Evolutionary conservation across 169 alveolate genomes (phyloP).

Genomic region (Plasmodium ovale): DNA sequence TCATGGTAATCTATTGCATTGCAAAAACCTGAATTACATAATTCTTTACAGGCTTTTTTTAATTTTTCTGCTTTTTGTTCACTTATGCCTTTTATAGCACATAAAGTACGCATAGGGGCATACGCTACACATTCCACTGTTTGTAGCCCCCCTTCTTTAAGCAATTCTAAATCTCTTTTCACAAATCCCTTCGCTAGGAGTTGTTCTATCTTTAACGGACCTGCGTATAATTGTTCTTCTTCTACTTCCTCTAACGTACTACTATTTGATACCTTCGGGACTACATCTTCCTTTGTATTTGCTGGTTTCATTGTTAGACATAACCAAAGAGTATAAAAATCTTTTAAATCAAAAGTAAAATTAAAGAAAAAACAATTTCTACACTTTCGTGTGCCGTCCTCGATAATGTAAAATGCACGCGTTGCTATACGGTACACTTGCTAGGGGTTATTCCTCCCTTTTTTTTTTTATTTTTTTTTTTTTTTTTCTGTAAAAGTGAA

Average conservation of each 20-base stretch:
- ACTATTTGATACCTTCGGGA: conserved; percentile 24
- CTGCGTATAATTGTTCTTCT: conserved; percentile 79
- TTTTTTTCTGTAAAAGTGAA: too few relatives aligned
- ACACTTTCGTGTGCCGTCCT: too few relatives aligned
- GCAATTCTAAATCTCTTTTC: conserved; percentile 93
- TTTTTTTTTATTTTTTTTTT: too few relatives aligned
- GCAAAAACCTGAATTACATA: conserved; percentile 93
- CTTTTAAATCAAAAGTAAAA: too few relatives aligned
- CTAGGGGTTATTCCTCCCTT: too few relatives aligned
- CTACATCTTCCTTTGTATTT: conserved; percentile 77
- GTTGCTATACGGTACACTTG: too few relatives aligned
- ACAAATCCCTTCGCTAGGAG: conserved; percentile 88
- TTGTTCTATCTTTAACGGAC: conserved; percentile 88
- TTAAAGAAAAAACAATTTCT: too few relatives aligned
- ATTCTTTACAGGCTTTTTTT: conserved; percentile 93
- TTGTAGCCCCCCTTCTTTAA: conserved; percentile 88
- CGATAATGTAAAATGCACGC: too few relatives aligned
- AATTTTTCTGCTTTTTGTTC: conserved; percentile 97
- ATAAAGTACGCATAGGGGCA: conserved; percentile 92
- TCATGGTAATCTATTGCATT: conserved; percentile 94
- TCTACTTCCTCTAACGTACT: conserved; percentile 70
- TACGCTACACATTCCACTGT: conserved; percentile 95
- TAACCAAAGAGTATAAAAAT: conserved; percentile 17
- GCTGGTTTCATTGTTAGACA: conserved; percentile 59
- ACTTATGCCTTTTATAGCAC: conserved; percentile 96